These are phyloP conservation scores for Arabidopsis arenosa DNA, from an alignment of 345 rosid species.

Conservation along the genomic window DNA sequence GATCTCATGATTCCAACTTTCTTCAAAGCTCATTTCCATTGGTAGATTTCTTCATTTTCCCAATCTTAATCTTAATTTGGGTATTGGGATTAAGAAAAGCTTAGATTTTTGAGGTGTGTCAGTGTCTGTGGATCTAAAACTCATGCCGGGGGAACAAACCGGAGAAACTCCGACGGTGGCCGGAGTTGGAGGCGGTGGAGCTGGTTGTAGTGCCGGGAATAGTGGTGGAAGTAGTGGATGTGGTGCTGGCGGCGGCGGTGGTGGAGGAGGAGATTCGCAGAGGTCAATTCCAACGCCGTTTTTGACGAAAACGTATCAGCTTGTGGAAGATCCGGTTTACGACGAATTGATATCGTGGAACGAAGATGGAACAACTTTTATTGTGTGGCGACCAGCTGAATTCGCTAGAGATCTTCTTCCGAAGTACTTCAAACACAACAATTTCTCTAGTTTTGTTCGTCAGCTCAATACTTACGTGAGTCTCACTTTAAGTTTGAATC, in stretches of 20 bases:
- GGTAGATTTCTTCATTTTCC: background rate
- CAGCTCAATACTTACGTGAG: slow-evolving; percentile 96
- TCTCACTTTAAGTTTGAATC: background rate
- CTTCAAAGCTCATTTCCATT: background rate
- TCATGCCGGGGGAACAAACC: slow-evolving; percentile 71
- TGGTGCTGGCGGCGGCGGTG: slow-evolving; percentile 46
- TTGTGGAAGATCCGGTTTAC: slow-evolving; percentile 75
- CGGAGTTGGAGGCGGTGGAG: slow-evolving; percentile 44
- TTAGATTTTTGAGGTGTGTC: slow-evolving; percentile 44
- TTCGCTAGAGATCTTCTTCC: slow-evolving; percentile 95
- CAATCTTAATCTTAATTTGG: slow-evolving; percentile 26
- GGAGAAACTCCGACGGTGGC: slow-evolving; percentile 57
- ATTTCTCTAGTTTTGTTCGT: slow-evolving; percentile 95
- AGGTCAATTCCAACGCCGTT: slow-evolving; percentile 92
- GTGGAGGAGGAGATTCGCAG: slow-evolving; percentile 60
- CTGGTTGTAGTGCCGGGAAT: slow-evolving; percentile 45
- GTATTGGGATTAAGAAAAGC: slow-evolving; percentile 3
- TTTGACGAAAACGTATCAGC: slow-evolving; percentile 82
- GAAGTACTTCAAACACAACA: slow-evolving; percentile 90
- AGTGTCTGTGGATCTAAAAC: slow-evolving; percentile 23
- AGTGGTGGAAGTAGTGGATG: slow-evolving; percentile 47
- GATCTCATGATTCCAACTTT: slow-evolving; percentile 30
- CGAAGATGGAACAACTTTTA: slow-evolving; percentile 83
- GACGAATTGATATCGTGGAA: slow-evolving; percentile 91
- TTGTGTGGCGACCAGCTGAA: slow-evolving; percentile 95